phyloP scores from a whole-genome alignment of 306 rosid genomes.

The Lablab purpureus region DNA sequence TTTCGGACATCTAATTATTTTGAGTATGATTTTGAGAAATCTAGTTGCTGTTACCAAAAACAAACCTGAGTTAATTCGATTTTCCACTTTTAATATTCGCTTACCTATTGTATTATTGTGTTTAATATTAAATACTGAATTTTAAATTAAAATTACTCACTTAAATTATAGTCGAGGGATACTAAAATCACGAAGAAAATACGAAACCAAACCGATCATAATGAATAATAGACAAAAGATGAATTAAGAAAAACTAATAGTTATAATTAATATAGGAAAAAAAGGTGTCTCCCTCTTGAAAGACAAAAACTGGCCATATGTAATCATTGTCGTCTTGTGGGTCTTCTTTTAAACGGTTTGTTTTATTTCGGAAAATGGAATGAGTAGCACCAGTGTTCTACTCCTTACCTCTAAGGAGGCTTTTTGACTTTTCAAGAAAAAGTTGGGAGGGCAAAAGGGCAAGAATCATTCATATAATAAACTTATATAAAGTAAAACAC shows the following conservation, averaged over 20 bases:
- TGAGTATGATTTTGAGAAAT: no score
- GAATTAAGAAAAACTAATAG: no score
- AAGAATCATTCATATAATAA: background rate
- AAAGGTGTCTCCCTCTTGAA: background rate
- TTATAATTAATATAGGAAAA: background rate
- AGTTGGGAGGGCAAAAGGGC: background rate
- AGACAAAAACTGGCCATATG: background rate
- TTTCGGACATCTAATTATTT: no score
- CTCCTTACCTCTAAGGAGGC: background rate
- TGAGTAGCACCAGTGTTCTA: background rate
- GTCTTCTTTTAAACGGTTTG: background rate
- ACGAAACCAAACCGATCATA: no score
- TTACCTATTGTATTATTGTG: no score
- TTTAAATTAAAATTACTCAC: no score
- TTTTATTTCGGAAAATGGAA: constrained; percentile 1
- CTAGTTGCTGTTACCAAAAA: no score
- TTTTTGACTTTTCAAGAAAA: background rate
- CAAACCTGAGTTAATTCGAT: no score
- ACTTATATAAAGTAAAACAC: background rate
- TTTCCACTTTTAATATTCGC: no score
- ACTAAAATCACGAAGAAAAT: no score
- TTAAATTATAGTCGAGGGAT: no score
- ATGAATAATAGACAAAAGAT: background rate
- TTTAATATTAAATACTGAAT: no score
- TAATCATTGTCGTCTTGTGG: background rate